Evolutionary conservation across 768 basidiomycete genomes (phyloP).

Genomic region (Hygrophorus pudorinus): DNA sequence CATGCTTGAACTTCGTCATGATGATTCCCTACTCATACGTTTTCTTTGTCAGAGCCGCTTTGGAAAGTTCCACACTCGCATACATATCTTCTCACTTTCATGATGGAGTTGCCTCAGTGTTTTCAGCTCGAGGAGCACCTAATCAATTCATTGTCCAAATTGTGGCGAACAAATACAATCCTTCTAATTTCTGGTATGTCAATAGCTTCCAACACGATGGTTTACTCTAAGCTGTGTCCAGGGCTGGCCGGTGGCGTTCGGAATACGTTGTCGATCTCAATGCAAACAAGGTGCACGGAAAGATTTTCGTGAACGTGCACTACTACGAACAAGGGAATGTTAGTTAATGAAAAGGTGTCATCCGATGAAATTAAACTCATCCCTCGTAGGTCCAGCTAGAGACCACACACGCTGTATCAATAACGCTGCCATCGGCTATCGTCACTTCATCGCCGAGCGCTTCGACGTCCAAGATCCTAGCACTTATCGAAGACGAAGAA

Average conservation of each 20-base stretch:
- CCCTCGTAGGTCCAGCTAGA: constrained; percentile 74
- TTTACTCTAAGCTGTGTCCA: constrained; percentile 2
- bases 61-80: constrained; percentile 55
- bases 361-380: neutral
- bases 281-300: constrained; percentile 54
- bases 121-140: constrained; percentile 37
- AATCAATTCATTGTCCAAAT: constrained; percentile 62
- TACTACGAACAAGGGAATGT: constrained; percentile 98
- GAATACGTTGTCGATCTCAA: constrained; percentile 68
- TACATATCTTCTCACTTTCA: constrained; percentile 80
- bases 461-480: constrained; percentile 64
- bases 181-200: constrained; percentile 78
- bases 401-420: constrained; percentile 57
- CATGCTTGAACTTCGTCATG: neutral
- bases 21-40: neutral
- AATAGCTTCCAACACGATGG: neutral
- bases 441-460: constrained; percentile 38
- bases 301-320: constrained; percentile 78
- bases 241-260: constrained; percentile 95
- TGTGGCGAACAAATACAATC: constrained; percentile 96
- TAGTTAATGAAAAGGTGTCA: constrained; percentile 12
- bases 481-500: constrained; percentile 75
- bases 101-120: constrained; percentile 69
- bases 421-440: constrained; percentile 53
- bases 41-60: constrained; percentile 39